A percentile compares a stretch with the other conserved stretches of the same genome.
These are phyloP conservation scores for Candida berthetii DNA, from an alignment of 805 yeast species.

Conservation along the genomic window DNA sequence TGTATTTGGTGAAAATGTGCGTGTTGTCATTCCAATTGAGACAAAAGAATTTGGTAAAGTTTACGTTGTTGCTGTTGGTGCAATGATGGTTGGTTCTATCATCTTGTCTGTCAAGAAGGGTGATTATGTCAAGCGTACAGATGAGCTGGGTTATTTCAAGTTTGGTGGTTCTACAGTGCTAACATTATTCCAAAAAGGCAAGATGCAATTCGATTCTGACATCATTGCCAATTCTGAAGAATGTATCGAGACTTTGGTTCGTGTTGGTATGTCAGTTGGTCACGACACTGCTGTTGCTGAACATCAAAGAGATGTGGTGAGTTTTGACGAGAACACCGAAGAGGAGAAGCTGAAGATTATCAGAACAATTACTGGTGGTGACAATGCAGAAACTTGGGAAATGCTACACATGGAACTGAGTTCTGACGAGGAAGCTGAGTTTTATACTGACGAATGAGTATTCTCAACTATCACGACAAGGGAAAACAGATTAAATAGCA, in stretches of 20 bases:
- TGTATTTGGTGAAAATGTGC: slow-evolving; percentile 87
- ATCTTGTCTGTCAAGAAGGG: slow-evolving; percentile 63
- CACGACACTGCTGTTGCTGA: slow-evolving; percentile 51
- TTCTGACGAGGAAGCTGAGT: slow-evolving; percentile 17
- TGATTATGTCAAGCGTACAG: slow-evolving; percentile 54
- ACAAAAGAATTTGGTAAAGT: slow-evolving; percentile 75
- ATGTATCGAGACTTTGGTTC: slow-evolving; percentile 73
- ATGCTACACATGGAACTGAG: slow-evolving; percentile 6
- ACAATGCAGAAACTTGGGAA: slow-evolving; percentile 19
- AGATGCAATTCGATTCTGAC: slow-evolving; percentile 66
- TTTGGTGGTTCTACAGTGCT: slow-evolving; percentile 93
- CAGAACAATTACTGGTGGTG: slow-evolving; percentile 54
- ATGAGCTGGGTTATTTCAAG: slow-evolving; percentile 89
- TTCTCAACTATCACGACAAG: too few species aligned
- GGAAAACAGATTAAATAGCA: too few species aligned
- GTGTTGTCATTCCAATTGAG: slow-evolving; percentile 72
- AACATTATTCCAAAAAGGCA: slow-evolving; percentile 47
- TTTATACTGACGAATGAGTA: too few species aligned
- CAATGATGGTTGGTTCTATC: slow-evolving; percentile 98
- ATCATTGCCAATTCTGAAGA: slow-evolving; percentile 58
- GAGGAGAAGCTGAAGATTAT: slow-evolving; percentile 44
- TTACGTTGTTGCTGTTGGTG: slow-evolving; percentile 81
- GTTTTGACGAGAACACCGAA: slow-evolving; percentile 39
- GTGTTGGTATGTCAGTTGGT: slow-evolving; percentile 92
- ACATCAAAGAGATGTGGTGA: slow-evolving; percentile 38